Percentiles rank a stretch among this genome's conserved stretches.
These are phyloP conservation scores for Coffea humblotiana DNA, from an alignment of 305 asterid genomes.

Conservation along the genomic window DNA sequence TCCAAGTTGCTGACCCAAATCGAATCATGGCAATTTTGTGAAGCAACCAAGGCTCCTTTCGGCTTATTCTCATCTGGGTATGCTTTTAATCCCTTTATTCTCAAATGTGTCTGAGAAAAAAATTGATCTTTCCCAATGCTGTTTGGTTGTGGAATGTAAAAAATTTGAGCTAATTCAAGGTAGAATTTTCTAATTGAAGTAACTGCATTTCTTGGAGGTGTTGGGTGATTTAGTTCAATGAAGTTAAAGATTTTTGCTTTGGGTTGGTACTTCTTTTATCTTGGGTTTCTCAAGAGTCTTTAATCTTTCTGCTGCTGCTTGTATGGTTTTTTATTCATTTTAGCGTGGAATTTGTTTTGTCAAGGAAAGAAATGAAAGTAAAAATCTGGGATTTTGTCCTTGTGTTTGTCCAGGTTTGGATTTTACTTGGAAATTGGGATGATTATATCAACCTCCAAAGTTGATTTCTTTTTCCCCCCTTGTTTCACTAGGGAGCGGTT, in stretches of 20 bases:
- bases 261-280: neutral
- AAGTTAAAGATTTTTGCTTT: neutral
- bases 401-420: neutral
- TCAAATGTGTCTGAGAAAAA: neutral
- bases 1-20: neutral
- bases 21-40: neutral
- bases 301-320: neutral
- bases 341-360: neutral
- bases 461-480: neutral
- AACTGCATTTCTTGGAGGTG: neutral
- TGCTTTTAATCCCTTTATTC: neutral
- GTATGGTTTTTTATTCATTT: neutral
- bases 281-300: neutral
- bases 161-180: neutral
- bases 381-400: neutral
- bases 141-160: neutral
- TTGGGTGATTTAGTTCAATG: neutral
- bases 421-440: neutral
- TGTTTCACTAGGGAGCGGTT: neutral
- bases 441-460: neutral
- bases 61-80: neutral
- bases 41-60: slow-evolving; percentile 16
- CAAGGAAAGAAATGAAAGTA: neutral
- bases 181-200: neutral
- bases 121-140: neutral